Evolutionary conservation across 768 basidiomycete species (phyloP).

Genomic region (Boletus speciosus): DNA sequence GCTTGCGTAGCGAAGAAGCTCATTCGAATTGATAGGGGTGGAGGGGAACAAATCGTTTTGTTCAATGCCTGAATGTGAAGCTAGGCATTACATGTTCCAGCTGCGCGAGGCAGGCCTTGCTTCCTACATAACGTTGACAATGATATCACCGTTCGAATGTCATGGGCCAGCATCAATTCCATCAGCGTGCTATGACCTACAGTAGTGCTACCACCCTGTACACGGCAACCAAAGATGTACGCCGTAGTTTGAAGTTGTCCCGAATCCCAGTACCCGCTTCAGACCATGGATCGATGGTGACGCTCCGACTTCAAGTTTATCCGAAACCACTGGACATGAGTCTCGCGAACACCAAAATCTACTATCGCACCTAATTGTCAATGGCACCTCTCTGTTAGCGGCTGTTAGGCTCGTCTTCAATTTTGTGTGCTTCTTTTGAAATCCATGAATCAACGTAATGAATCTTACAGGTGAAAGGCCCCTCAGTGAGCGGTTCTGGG

Average conservation of each 20-base stretch:
- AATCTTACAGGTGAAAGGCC: background rate
- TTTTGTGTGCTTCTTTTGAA: background rate
- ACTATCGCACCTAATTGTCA: background rate
- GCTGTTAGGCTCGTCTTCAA: background rate
- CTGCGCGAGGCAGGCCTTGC: background rate
- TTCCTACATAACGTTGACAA: background rate
- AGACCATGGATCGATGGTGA: background rate
- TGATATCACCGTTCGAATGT: too few relatives aligned
- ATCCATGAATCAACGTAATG: background rate
- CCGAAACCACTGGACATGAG: too few relatives aligned
- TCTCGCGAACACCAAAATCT: background rate
- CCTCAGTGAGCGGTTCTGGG: too few relatives aligned
- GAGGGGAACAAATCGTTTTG: conserved; percentile 70
- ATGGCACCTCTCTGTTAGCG: background rate
- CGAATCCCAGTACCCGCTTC: background rate
- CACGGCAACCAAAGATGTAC: background rate
- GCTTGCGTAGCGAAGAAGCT: conserved; percentile 79
- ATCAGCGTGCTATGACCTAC: too few relatives aligned
- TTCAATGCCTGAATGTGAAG: conserved; percentile 47
- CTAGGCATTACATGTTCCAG: background rate
- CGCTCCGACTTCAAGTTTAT: background rate
- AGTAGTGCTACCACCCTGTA: background rate
- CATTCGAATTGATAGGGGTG: conserved; percentile 71
- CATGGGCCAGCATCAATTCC: too few relatives aligned
- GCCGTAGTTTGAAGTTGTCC: background rate